Evolutionary conservation across 768 basidiomycete species (phyloP).

Genomic region (Ramaria rubella): DNA sequence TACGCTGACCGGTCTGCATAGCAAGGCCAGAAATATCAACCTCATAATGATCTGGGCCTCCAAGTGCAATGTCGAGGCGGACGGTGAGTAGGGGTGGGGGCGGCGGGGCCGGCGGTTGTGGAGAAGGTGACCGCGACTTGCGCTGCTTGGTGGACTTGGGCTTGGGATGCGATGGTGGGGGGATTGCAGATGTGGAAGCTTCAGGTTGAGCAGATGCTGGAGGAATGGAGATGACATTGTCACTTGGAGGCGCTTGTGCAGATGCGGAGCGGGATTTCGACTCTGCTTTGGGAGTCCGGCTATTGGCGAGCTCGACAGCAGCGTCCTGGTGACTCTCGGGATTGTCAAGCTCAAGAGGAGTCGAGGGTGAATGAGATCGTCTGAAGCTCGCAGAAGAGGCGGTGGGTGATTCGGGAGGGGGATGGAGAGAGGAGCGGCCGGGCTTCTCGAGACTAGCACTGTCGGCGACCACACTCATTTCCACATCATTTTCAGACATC

Average conservation of each 20-base stretch:
- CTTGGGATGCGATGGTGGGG: conserved; percentile 29
- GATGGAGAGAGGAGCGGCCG: not conserved
- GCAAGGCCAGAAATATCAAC: conserved; percentile 56
- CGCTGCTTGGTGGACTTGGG: conserved; percentile 45
- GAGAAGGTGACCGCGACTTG: conserved; percentile 46
- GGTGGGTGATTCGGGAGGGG: not conserved
- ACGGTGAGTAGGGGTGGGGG: conserved; percentile 54
- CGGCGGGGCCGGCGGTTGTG: conserved; percentile 44
- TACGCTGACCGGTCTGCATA: conserved; percentile 59
- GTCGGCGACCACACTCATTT: not conserved
- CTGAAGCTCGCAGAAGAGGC: not conserved
- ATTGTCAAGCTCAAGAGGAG: not conserved
- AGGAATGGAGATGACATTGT: conserved; percentile 5
- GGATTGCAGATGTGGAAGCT: conserved; percentile 23
- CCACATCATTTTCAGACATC: conserved; percentile 7
- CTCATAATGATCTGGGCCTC: conserved; percentile 69
- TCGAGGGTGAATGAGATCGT: not conserved
- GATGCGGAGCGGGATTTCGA: conserved; percentile 5
- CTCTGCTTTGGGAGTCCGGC: not conserved
- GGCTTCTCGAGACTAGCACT: not conserved
- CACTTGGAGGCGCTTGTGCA: conserved; percentile 5
- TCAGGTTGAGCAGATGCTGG: conserved; percentile 19
- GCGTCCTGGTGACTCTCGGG: not conserved
- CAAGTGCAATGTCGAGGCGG: conserved; percentile 60
- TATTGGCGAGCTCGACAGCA: not conserved